phyloP scores from a whole-genome alignment of 257 asterid species.

The Nyctanthes arbortristis region DNA sequence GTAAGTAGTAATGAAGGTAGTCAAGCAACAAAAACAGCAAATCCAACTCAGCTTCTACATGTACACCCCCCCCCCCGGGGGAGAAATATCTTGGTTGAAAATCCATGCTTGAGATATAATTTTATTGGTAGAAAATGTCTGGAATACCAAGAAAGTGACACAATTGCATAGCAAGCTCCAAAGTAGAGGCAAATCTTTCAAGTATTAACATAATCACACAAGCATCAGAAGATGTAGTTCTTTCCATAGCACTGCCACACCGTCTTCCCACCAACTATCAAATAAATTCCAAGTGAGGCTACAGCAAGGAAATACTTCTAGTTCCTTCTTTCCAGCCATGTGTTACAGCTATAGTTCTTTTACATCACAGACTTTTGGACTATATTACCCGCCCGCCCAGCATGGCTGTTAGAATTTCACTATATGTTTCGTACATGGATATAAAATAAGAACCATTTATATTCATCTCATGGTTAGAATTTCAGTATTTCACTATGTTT shows the following conservation, averaged over 20 bases:
- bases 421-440: no score
- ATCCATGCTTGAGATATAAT: no score
- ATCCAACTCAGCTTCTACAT: conserved; percentile 2
- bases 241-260: no score
- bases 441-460: background rate
- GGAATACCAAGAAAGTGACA: no score
- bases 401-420: background rate
- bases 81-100: no score
- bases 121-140: no score
- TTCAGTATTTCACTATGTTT: background rate
- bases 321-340: background rate
- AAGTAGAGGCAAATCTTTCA: background rate
- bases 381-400: background rate
- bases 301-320: background rate
- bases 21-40: conserved; percentile 9
- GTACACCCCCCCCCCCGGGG: no score
- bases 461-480: conserved; percentile 1
- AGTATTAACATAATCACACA: background rate
- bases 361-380: background rate
- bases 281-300: background rate
- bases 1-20: background rate
- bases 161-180: background rate
- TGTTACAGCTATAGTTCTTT: background rate
- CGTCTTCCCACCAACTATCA: background rate
- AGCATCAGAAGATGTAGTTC: background rate